Percentiles rank a stretch among this genome's conserved stretches.
phyloP scores from a whole-genome alignment of 2,329 filamentous ascomycete species.

The Fusarium praegraminearum region DNA sequence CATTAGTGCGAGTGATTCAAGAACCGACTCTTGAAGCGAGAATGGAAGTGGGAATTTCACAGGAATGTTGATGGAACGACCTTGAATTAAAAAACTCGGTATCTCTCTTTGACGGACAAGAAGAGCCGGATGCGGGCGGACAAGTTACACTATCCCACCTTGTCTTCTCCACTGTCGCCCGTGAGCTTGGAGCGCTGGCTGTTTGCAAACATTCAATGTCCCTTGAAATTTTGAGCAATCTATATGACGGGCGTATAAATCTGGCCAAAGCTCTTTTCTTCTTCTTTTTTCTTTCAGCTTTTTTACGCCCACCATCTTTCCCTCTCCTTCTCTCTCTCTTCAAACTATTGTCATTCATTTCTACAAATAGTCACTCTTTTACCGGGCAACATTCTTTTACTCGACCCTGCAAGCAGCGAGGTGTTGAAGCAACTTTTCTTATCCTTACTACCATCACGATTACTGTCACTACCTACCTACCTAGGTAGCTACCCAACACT shows the following conservation, averaged over 20 bases:
- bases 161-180: constrained; percentile 1
- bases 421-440: not conserved
- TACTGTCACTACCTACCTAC: not conserved
- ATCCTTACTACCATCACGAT: not conserved
- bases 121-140: constrained; percentile 12
- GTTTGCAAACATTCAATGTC: not conserved
- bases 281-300: not conserved
- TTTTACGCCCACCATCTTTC: not conserved
- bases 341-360: constrained; percentile 13
- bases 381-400: not conserved
- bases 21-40: not conserved
- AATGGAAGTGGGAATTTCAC: not conserved
- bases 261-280: constrained; percentile 6
- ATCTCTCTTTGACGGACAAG: not conserved
- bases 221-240: not conserved
- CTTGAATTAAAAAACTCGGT: not conserved
- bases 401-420: not conserved
- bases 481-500: not conserved
- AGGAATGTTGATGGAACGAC: constrained; percentile 16
- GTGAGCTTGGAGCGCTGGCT: not conserved
- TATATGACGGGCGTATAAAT: constrained; percentile 9
- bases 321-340: constrained; percentile 1
- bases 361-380: constrained; percentile 9
- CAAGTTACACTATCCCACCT: not conserved
- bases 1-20: constrained; percentile 23